phyloP scores from a whole-genome alignment of 805 yeast genomes.

The Saturnispora saitoi region DNA sequence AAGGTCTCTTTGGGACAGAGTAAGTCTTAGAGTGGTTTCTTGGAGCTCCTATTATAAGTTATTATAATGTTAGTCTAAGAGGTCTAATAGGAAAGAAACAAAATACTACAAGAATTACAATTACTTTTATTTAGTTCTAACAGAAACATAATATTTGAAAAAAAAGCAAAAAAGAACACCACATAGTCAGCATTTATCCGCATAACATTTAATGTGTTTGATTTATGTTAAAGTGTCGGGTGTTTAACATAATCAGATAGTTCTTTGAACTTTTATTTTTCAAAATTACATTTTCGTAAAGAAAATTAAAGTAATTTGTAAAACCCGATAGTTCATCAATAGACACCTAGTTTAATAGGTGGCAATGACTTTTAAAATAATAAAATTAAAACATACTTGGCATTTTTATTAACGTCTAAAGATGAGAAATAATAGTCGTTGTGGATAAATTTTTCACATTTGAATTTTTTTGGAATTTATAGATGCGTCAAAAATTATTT shows the following conservation, averaged over 20 bases:
- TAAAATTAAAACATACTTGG: slow-evolving; percentile 7
- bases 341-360: not conserved
- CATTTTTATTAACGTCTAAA: slow-evolving; percentile 4
- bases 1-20: slow-evolving; percentile 99
- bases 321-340: slow-evolving; percentile 1
- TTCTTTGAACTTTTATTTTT: not conserved
- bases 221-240: slow-evolving; percentile 74
- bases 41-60: slow-evolving; percentile 70
- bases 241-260: slow-evolving; percentile 38
- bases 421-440: not conserved
- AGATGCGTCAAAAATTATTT: not conserved
- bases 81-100: not conserved
- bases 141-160: not conserved
- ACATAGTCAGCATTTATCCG: not conserved
- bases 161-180: not conserved
- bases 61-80: slow-evolving; percentile 3
- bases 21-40: slow-evolving; percentile 99
- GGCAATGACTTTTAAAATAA: not conserved
- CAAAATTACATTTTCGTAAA: not conserved
- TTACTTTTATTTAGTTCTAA: not conserved
- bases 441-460: not conserved
- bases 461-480: not conserved
- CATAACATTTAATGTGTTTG: slow-evolving; percentile 27
- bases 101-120: not conserved
- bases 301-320: not conserved